phyloP scores from a whole-genome alignment of 805 yeast genomes.

The Kodamaea nitidulidarum region DNA sequence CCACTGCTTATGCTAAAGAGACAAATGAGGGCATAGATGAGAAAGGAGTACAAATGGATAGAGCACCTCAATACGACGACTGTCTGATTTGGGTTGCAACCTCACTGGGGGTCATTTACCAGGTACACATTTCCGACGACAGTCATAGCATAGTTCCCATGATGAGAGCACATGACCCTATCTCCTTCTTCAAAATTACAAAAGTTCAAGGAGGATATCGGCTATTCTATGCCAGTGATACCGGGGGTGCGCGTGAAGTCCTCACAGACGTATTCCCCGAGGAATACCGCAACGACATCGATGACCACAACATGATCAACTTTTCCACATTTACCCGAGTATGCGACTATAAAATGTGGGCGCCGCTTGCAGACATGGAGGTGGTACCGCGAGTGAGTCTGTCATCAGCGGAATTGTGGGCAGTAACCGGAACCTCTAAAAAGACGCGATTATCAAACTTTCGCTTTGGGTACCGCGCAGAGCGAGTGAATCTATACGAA shows the following conservation, averaged over 20 bases:
- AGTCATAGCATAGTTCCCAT: conserved; percentile 23
- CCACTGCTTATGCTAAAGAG: conserved; percentile 30
- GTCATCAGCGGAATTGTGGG: conserved; percentile 41
- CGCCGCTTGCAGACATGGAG: conserved; percentile 42
- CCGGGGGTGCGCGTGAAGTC: conserved; percentile 36
- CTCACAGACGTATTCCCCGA: conserved; percentile 23
- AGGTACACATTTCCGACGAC: conserved; percentile 11
- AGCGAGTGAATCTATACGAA: conserved; percentile 23
- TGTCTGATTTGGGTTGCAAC: conserved; percentile 25
- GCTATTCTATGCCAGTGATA: conserved; percentile 39
- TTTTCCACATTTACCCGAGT: conserved; percentile 23
- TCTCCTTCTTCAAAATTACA: conserved; percentile 29
- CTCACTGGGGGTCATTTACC: conserved; percentile 32
- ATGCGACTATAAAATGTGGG: conserved; percentile 42
- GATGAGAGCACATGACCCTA: conserved; percentile 31
- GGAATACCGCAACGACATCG: conserved; percentile 6
- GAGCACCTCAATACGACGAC: no score
- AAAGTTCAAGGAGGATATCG: conserved; percentile 16
- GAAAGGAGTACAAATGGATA: no score
- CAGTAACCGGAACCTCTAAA: conserved; percentile 34
- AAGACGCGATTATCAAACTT: conserved; percentile 31
- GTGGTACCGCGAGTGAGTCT: conserved; percentile 24
- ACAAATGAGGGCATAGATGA: neutral
- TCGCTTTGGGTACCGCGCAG: conserved; percentile 29
- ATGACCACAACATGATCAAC: conserved; percentile 11